Conservation (phyloP, 2,329 filamentous ascomycete genomes). For the Xylariaceae sp. region DNA sequence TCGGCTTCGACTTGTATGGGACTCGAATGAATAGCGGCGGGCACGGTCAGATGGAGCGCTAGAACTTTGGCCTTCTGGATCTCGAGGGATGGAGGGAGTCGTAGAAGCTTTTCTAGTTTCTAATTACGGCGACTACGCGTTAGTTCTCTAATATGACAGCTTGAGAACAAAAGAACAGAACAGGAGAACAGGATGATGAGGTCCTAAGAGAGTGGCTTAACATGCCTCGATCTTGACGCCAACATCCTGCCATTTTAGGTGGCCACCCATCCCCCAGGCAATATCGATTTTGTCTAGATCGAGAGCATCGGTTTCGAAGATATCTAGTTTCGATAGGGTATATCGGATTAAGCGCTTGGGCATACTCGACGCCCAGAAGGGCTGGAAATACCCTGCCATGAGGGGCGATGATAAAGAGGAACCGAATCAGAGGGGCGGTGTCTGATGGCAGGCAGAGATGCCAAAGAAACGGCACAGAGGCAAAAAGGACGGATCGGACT, state of each 20-base stretch:
- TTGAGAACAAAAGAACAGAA: not conserved
- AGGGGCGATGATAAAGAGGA: slow-evolving; percentile 20
- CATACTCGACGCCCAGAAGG: slow-evolving; percentile 63
- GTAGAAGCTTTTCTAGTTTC: slow-evolving; percentile 73
- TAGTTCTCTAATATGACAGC: slow-evolving; percentile 17
- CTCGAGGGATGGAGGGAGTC: slow-evolving; percentile 66
- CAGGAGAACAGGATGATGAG: not conserved
- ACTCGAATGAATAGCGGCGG: slow-evolving; percentile 81
- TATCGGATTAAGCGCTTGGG: slow-evolving; percentile 87
- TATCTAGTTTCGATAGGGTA: slow-evolving; percentile 73
- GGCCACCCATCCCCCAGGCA: slow-evolving; percentile 72
- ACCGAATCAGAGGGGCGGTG: slow-evolving; percentile 5
- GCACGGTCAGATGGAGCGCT: slow-evolving; percentile 73
- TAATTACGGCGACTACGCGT: slow-evolving; percentile 37
- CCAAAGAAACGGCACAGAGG: slow-evolving; percentile 8
- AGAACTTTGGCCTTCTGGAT: slow-evolving; percentile 70
- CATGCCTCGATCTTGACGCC: slow-evolving; percentile 71
- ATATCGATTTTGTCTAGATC: slow-evolving; percentile 84
- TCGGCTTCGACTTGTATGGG: slow-evolving; percentile 78
- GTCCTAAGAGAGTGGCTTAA: slow-evolving; percentile 7
- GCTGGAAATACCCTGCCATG: slow-evolving; percentile 70
- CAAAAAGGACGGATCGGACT: not conserved
- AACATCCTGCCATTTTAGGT: slow-evolving; percentile 82
- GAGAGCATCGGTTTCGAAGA: slow-evolving; percentile 81
- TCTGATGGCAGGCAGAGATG: not conserved